Evolutionary conservation across 768 basidiomycete species (phyloP).

Genomic region (Collybia nuda): DNA sequence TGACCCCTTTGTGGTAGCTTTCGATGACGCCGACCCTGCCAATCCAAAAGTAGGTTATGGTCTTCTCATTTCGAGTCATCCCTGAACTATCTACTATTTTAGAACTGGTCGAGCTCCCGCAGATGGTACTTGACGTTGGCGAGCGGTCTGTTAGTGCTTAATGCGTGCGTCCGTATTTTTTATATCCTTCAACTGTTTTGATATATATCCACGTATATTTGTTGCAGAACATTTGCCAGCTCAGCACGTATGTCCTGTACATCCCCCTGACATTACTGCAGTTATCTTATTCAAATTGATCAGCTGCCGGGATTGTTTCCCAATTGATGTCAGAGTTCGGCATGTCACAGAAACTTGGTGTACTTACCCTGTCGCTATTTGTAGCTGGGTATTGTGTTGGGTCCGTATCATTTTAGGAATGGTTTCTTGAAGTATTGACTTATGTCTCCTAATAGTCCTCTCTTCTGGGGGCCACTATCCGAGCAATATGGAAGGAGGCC

Average conservation of each 20-base stretch:
- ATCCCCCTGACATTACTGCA: not conserved
- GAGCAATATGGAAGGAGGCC: conserved; percentile 61
- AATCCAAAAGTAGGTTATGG: conserved; percentile 43
- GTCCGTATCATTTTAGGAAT: conserved; percentile 14
- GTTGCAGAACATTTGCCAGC: conserved; percentile 58
- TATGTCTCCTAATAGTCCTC: conserved; percentile 29
- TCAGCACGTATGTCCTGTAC: conserved; percentile 41
- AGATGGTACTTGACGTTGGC: conserved; percentile 48
- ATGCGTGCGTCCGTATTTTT: conserved; percentile 36
- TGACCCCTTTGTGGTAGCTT: conserved; percentile 34
- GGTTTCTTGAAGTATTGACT: not conserved
- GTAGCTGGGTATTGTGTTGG: conserved; percentile 70
- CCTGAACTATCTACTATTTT: too few relatives aligned
- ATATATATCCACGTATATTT: not conserved
- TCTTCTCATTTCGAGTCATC: not conserved
- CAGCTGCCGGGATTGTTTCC: conserved; percentile 47
- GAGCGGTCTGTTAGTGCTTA: conserved; percentile 50
- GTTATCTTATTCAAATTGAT: conserved; percentile 1
- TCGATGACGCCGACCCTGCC: conserved; percentile 37
- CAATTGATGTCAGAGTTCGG: conserved; percentile 45
- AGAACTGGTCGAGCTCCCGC: conserved; percentile 49
- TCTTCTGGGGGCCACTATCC: conserved; percentile 58
- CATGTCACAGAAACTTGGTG: conserved; percentile 50
- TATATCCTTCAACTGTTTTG: conserved; percentile 1
- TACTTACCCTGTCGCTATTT: conserved; percentile 60